phyloP scores from a whole-genome alignment of 2,329 filamentous ascomycete species.

The Metarhizium brunneum region DNA sequence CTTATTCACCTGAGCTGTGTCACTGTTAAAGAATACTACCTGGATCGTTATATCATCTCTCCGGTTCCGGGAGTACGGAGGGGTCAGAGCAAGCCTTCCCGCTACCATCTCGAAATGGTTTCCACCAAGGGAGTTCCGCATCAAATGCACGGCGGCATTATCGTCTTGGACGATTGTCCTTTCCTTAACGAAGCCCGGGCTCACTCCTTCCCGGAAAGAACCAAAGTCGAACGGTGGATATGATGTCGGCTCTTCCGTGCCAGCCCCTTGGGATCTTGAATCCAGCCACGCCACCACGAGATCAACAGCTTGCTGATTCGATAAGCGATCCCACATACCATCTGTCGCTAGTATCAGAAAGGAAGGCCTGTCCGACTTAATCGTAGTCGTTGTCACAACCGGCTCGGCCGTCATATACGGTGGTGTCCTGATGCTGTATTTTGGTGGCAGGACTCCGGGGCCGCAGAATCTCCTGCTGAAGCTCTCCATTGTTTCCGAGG shows the following conservation, averaged over 20 bases:
- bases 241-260: not conserved
- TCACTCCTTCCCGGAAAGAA: not conserved
- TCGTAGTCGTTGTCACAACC: constrained; percentile 44
- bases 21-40: constrained; percentile 44
- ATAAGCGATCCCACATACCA: not conserved
- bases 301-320: not conserved
- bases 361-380: constrained; percentile 28
- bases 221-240: not conserved
- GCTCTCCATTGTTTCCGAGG: not conserved
- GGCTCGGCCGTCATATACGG: constrained; percentile 59
- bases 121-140: constrained; percentile 67
- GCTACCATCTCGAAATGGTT: constrained; percentile 63
- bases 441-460: constrained; percentile 16
- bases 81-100: constrained; percentile 58
- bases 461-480: constrained; percentile 33
- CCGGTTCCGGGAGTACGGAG: constrained; percentile 50
- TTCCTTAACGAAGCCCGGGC: constrained; percentile 2
- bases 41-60: constrained; percentile 71
- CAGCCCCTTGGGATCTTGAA: not conserved
- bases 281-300: not conserved
- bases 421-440: constrained; percentile 36
- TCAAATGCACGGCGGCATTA: constrained; percentile 67
- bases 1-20: too few species aligned
- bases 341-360: constrained; percentile 32
- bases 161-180: constrained; percentile 23